Evolutionary conservation across 2,329 filamentous ascomycete species (phyloP).

Genomic region (Talaromyces pinophilus): DNA sequence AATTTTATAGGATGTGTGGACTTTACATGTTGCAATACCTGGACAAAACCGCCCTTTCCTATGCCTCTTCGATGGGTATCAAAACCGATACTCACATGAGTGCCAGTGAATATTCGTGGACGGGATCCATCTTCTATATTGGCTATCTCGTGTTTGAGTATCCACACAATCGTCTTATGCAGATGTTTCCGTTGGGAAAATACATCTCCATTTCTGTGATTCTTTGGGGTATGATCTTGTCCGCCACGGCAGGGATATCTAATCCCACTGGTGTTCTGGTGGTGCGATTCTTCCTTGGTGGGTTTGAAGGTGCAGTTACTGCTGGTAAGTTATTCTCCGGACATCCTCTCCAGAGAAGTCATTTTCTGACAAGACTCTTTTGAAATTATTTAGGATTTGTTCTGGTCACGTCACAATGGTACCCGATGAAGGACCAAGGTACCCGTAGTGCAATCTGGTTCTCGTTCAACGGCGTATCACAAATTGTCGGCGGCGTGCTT

Average conservation of each 20-base stretch:
- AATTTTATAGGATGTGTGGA: neutral
- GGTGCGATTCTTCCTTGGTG: neutral
- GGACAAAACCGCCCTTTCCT: neutral
- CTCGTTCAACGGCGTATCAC: slow-evolving; percentile 2
- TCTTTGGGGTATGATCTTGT: neutral
- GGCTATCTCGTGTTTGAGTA: neutral
- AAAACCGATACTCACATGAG: neutral
- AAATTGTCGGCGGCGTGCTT: slow-evolving; percentile 6
- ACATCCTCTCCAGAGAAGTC: no score
- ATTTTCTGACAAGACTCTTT: no score
- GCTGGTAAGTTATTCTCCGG: neutral
- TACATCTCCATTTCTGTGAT: neutral
- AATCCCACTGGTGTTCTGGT: neutral
- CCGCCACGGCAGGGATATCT: neutral
- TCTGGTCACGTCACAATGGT: neutral
- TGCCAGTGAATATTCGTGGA: neutral
- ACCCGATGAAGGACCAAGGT: neutral
- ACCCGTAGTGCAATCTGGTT: slow-evolving; percentile 6
- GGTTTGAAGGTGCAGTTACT: neutral
- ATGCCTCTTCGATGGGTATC: neutral
- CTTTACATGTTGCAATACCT: neutral
- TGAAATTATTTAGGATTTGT: neutral
- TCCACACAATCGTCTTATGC: neutral
- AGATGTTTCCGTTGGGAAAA: neutral
- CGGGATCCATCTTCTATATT: neutral